Evolutionary conservation across 108 stramenopile species (phyloP), one percentile per base, ranked within the genome.

Genomic region (Cylindrotheca fusiformis): DNA sequence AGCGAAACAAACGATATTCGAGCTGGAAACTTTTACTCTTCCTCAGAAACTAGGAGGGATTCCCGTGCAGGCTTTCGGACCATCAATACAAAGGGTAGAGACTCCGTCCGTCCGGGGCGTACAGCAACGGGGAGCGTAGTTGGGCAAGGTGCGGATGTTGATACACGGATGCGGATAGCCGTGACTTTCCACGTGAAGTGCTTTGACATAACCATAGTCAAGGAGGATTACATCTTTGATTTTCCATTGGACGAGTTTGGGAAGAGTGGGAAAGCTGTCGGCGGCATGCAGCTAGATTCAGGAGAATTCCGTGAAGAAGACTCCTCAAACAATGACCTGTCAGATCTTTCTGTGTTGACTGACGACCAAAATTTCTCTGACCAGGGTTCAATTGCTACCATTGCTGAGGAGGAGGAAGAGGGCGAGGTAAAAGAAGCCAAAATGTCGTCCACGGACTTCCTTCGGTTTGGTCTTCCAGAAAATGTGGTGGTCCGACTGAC

Each of bases 361-460:
- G 77, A 72, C 49, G 77, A 78, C 41, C 65, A 71, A 25, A 58
- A 67, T 31, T 52, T 63, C 27, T 45, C 22, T 6, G 63, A 72
- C 12, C 51, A 55, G 29, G 56, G 49, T 0, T 33, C 45, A 55
- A 44, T 55, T 0, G 61, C 0, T 0, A 27, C 49, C 2, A 61
- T 60, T 36, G 41, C 27, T 12, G 67, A 72, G 50, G 62, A 71
- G 4, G 67, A 65, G 54, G 58, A 56, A 20, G 59, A 57, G 4
- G 70, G 63, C 18, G 64, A 65, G 31, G 49, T 20, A 12, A 41
- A 45, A 27, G 57, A 45, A 31, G 55, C 63, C 2, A 48, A 51
- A 19, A 32, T 72, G 57, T 55, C 64, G 21, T 80, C 79, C 2
- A 75, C 79, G 0, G 79, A 80, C 54, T 80, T 76, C 30, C 74